Conservation (phyloP, 1,284 basidiomycete species). For the Tilletia caries region DNA sequence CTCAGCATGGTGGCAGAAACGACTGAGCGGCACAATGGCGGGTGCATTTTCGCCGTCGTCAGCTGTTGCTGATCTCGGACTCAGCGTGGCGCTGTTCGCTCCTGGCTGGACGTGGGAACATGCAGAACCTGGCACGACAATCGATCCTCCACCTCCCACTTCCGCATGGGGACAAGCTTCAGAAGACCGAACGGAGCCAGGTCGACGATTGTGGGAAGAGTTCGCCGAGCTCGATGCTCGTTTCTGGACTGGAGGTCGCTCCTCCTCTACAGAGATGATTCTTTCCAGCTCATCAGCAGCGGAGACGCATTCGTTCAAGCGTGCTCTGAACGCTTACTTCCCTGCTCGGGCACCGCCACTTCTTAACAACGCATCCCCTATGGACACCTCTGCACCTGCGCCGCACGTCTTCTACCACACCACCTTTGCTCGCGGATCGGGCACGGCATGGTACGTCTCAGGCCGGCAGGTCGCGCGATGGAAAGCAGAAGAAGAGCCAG, state of each 20-base stretch:
- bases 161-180: not conserved
- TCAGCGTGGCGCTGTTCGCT: conserved; percentile 45
- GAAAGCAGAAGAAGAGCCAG: not conserved
- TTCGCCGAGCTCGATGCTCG: not conserved
- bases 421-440: conserved; percentile 39
- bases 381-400: not conserved
- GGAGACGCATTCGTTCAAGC: conserved; percentile 10
- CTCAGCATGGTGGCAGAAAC: not conserved
- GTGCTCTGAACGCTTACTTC: conserved; percentile 20
- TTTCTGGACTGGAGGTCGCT: conserved; percentile 4
- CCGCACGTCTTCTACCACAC: conserved; percentile 25
- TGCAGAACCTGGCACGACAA: conserved; percentile 34
- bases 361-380: not conserved
- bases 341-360: conserved; percentile 12
- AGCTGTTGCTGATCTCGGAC: conserved; percentile 16
- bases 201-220: conserved; percentile 1
- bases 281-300: not conserved
- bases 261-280: not conserved
- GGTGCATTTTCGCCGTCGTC: not conserved
- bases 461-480: conserved; percentile 29
- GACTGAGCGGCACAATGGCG: not conserved
- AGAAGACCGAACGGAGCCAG: not conserved
- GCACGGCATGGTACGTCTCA: conserved; percentile 30
- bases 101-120: conserved; percentile 51
- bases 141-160: conserved; percentile 20